Evolutionary conservation across 495 filamentous ascomycete genomes (phyloP), one percentile per base, ranked within the genome.

Genomic region (Hypoxylon fragiforme): DNA sequence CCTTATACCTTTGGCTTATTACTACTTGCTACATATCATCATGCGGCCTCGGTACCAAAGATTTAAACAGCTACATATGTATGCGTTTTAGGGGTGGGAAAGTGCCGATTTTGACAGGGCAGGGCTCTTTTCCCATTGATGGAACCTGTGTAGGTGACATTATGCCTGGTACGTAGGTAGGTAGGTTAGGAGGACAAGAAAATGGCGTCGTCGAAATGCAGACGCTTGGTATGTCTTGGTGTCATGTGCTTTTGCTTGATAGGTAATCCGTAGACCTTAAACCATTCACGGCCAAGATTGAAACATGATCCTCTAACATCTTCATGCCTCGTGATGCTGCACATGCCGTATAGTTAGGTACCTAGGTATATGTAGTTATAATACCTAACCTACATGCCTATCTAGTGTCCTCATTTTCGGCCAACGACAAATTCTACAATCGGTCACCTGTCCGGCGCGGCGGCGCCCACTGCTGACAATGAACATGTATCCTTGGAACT

Each of bases 1-100:
- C 34, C 34, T 52, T 41, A 30, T 44, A 56, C 47, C 39, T n/a
- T n/a, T n/a, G n/a, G n/a, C n/a, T n/a, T n/a, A n/a, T n/a, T n/a
- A n/a, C n/a, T n/a, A n/a, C n/a, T n/a, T n/a, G n/a, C n/a, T n/a
- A n/a, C n/a, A n/a, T 57, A 24, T 14, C 20, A 53, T 50, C 52
- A 43, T 53, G 58, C 57, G 51, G 37, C 35, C 18, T 57, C 52
- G 47, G 48, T 62, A 44, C 47, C 58, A 57, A 39, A 36, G 20
- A 44, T 52, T 22, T 11, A 45, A n/a, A n/a, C n/a, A n/a, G n/a
- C n/a, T n/a, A n/a, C n/a, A n/a, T n/a, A n/a, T n/a, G n/a, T n/a
- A n/a, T n/a, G n/a, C 44, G 46, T 46, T 26, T 43, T 8, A 16
- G 49, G 4, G 26, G 31, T 24, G 24, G 46, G 9, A 16, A n/a